Base-by-base conservation (phyloP, 768 basidiomycete genomes). In the Xerocomellus amylosporus region DNA sequence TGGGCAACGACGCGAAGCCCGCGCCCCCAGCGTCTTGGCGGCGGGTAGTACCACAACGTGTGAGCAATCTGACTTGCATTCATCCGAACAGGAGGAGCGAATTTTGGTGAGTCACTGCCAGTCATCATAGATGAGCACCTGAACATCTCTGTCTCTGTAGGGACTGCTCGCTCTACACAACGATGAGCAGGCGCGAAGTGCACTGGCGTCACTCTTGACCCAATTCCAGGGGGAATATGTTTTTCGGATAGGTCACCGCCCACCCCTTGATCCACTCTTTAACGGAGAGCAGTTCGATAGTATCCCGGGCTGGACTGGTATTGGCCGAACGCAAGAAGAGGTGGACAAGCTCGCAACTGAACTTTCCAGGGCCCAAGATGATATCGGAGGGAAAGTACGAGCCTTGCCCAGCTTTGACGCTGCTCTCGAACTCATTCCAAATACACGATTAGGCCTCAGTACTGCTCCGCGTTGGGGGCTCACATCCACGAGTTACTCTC, bases 341-440 rank as follows among this genome's bases (percentile, higher is more conserved):
- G 60, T 90, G 8, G 74, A 80, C 14, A 63, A 49, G 2, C 68
- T 90, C 22, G 70, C 70, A 31, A 62, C 72, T 5, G 72, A 70
- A 58, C 65, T 90, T 45, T 75, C 69, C 5, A 74, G 71, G 40
- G 71, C 74, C 0, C 84, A 84, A 0, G 88, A 90, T 54, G 90
- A 93, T 62, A 78, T 93, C 36, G 90, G 91, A 17, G 90, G 87
- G 19, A 87, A 89, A 77, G 90, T 90, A 53, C 17, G 66, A 38
- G n/a, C 37, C 22, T 47, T 20, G 14, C 15, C 19, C n/a, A 24
- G 4, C 51, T 34, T 47, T 51, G 10, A 28, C 26, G 7, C 2
- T 22, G 17, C 24, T 9, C 17, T 45, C 13, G 39, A 47, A 39
- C 47, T 53, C 34, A 49, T 43, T 26, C 2, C 34, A 34, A 50